Evolutionary conservation across 225 moss, liverwort and hornwort species (phyloP).

Genomic region (Sphagnum contortum): DNA sequence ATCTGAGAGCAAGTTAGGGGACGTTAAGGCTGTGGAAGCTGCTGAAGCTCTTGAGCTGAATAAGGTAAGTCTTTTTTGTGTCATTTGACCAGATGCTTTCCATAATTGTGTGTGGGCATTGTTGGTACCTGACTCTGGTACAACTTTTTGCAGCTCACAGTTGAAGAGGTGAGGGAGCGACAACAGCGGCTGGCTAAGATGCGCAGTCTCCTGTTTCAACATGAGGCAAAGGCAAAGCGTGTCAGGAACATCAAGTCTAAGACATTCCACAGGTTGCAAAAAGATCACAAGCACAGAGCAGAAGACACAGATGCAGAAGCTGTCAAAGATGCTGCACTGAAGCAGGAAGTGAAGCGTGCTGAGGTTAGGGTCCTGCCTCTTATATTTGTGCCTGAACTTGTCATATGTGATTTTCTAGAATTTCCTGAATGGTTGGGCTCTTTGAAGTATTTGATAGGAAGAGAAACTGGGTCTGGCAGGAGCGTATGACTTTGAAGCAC

Average conservation of each 20-base stretch:
- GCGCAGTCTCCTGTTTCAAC: conserved; percentile 84
- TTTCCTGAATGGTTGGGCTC: too few relatives aligned
- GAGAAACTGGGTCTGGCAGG: conserved; percentile 28
- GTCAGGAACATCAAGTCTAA: conserved; percentile 93
- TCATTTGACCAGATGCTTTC: too few relatives aligned
- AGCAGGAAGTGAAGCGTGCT: conserved; percentile 77
- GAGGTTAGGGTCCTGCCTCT: conserved; percentile 31
- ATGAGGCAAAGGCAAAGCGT: conserved; percentile 77
- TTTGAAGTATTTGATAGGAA: too few relatives aligned
- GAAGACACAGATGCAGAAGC: conserved; percentile 77
- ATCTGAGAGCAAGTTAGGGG: conserved; percentile 50
- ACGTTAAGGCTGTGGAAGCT: conserved; percentile 42
- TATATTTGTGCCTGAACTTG: not conserved
- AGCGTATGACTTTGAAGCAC: conserved; percentile 99
- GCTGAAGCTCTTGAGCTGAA: conserved; percentile 82
- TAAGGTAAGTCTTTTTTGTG: conserved; percentile 32
- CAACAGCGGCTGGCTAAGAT: conserved; percentile 82
- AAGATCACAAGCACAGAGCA: conserved; percentile 48
- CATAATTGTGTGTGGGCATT: too few relatives aligned
- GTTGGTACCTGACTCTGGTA: too few relatives aligned
- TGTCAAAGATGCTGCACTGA: conserved; percentile 69
- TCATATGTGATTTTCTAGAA: not conserved
- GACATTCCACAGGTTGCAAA: conserved; percentile 71
- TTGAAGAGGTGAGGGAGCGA: conserved; percentile 83
- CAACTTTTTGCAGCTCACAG: conserved; percentile 52